Evolutionary conservation across 176 grass and related monocot species (phyloP).

Genomic region (Lolium perenne): DNA sequence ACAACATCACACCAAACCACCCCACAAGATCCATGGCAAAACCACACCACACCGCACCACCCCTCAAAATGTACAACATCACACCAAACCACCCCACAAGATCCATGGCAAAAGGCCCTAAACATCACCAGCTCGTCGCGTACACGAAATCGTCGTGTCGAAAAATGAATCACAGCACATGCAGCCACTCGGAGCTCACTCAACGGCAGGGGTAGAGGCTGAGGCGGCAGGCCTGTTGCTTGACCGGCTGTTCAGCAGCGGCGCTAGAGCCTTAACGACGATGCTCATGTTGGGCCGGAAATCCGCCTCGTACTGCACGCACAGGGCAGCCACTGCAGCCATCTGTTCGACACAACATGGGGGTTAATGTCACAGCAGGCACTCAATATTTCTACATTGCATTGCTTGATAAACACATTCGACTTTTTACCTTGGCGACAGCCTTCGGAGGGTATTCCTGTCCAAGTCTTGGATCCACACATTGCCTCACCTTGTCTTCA

Average conservation of each 20-base stretch:
- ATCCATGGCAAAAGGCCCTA: background rate
- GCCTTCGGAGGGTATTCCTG: slow-evolving; percentile 76
- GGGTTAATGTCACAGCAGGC: background rate
- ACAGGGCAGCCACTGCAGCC: slow-evolving; percentile 76
- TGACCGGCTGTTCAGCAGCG: slow-evolving; percentile 49
- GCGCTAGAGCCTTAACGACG: slow-evolving; percentile 76
- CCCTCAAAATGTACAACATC: slow-evolving; percentile 2
- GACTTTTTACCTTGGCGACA: slow-evolving; percentile 67
- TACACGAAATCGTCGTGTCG: background rate
- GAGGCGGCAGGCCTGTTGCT: background rate
- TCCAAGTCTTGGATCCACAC: slow-evolving; percentile 79
- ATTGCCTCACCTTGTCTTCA: slow-evolving; percentile 86
- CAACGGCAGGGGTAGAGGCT: background rate
- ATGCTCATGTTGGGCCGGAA: slow-evolving; percentile 94
- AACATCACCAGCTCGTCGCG: background rate
- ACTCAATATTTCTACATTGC: background rate
- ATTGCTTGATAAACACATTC: background rate
- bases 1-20: background rate
- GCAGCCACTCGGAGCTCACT: background rate
- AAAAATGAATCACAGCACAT: background rate
- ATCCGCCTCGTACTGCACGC: slow-evolving; percentile 79
- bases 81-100: background rate
- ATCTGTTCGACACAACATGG: slow-evolving; percentile 46
- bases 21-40: background rate
- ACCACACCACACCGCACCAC: background rate